Conservation (phyloP, 805 yeast species). For the Naumovozyma baii region DNA sequence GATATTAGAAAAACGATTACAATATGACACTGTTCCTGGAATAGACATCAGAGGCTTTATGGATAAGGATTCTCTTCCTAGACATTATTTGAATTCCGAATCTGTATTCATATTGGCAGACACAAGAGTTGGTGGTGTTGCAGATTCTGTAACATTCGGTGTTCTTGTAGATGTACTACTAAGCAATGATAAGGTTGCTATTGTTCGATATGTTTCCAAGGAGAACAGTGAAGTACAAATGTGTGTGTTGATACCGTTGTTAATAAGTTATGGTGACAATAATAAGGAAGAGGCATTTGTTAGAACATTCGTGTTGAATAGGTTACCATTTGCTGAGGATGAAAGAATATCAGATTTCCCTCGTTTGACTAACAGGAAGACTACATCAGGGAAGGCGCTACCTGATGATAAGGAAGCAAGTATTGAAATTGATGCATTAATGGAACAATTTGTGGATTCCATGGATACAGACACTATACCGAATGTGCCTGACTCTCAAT, state of each 20-base stretch:
- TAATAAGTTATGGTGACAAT: slow-evolving; percentile 4
- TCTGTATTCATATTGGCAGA: slow-evolving; percentile 43
- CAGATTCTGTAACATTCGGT: slow-evolving; percentile 36
- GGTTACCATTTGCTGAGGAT: slow-evolving; percentile 70
- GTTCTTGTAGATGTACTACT: slow-evolving; percentile 46
- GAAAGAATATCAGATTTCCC: slow-evolving; percentile 50
- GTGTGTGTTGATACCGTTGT: slow-evolving; percentile 48
- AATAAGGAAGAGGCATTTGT: slow-evolving; percentile 12
- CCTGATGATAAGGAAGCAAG: slow-evolving; percentile 27
- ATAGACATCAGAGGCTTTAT: slow-evolving; percentile 60
- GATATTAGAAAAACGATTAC: slow-evolving; percentile 34
- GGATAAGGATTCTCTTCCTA: slow-evolving; percentile 38
- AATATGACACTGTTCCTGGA: slow-evolving; percentile 39
- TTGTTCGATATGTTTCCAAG: slow-evolving; percentile 56
- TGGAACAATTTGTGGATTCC: slow-evolving; percentile 37
- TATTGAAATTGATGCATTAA: slow-evolving; percentile 29
- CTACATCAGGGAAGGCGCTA: slow-evolving; percentile 25
- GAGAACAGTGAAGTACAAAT: slow-evolving; percentile 38
- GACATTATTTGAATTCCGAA: slow-evolving; percentile 52
- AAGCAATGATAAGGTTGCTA: slow-evolving; percentile 38
- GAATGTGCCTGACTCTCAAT: slow-evolving; percentile 11
- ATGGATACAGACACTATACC: slow-evolving; percentile 34
- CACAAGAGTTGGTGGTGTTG: slow-evolving; percentile 23
- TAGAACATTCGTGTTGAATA: slow-evolving; percentile 39
- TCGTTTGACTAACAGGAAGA: slow-evolving; percentile 29